Base-by-base conservation (phyloP, 352 stramenopile species). In the Elongisporangium undulatum region DNA sequence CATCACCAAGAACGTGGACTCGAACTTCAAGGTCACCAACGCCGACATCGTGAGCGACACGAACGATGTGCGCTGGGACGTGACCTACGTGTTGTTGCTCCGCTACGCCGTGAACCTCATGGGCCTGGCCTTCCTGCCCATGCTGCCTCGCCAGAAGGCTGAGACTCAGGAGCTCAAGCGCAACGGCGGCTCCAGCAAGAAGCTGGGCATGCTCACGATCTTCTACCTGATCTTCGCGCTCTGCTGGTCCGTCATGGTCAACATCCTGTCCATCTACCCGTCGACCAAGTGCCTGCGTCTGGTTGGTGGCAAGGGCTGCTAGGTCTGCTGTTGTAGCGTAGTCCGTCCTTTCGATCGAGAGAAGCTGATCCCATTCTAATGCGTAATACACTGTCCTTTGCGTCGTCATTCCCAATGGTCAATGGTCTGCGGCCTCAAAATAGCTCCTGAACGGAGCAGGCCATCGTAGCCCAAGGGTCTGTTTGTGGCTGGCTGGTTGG, bases 101-200 rank as follows among this genome's bases (percentile, higher is more conserved):
- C 63, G 61, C 26, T 81, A 81, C 53, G 53, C 58, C 53, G 69
- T 78, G 52, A 75, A 70, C 48, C 26, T 75, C 21, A 48, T 70
- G 22, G 52, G 23, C 45, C 48, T 65, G 52, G 13, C 69, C 26
- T 84, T 79, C 59, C 60, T 86, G 51, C 55, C 62, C 5, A 41
- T 85, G 59, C 60, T 88, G 39, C 75, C 78, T 12, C 58, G 52
- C 23, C 73, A 87, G 55, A 84, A 84, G 71, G 71, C 67, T 3
- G 67, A 79, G 60, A 77, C 69, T 12, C 69, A 70, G 29, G 63
- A 74, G 51, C 57, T 82, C 19, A 72, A 71, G 56, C 62, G 61
- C 49, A 79, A 64, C 21, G 75, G 75, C 51, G 72, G 72, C 45
- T 66, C 62, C 16, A 79, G 67, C 55, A 71, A 74, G 49, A 50